phyloP scores from a whole-genome alignment of 345 rosid species.

The Gossypium anomalum region DNA sequence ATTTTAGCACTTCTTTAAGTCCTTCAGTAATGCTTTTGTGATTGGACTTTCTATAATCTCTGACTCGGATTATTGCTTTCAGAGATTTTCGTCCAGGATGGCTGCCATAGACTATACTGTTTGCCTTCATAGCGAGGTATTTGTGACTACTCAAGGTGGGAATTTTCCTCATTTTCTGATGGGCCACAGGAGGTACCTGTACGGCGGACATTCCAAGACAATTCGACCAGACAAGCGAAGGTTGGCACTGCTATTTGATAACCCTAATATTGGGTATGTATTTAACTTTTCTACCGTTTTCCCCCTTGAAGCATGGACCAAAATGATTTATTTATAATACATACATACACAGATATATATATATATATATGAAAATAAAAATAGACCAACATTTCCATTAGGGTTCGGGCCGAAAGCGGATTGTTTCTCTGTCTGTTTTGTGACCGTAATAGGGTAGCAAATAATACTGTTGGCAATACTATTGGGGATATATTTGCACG shows the following conservation, averaged over 20 bases:
- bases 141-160: slow-evolving; percentile 99
- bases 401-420: background rate
- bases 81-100: slow-evolving; percentile 99
- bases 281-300: slow-evolving; percentile 13
- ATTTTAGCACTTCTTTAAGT: background rate
- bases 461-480: background rate
- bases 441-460: background rate
- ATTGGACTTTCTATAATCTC: slow-evolving; percentile 13
- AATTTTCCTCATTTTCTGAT: slow-evolving; percentile 96
- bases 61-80: slow-evolving; percentile 36
- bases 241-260: slow-evolving; percentile 84
- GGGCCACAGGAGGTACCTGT: slow-evolving; percentile 91
- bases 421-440: background rate
- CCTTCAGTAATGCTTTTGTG: slow-evolving; percentile 6
- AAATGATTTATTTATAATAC: background rate
- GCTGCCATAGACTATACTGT: slow-evolving; percentile 99
- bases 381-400: background rate
- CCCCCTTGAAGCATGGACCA: background rate
- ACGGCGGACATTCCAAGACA: slow-evolving; percentile 93
- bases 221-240: slow-evolving; percentile 96
- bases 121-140: slow-evolving; percentile 98
- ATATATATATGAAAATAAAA: no score
- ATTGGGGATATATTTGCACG: background rate
- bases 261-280: slow-evolving; percentile 78
- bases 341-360: no score